Evolutionary conservation across 306 rosid genomes (phyloP).

Genomic region (Notholithocarpus densiflorus): DNA sequence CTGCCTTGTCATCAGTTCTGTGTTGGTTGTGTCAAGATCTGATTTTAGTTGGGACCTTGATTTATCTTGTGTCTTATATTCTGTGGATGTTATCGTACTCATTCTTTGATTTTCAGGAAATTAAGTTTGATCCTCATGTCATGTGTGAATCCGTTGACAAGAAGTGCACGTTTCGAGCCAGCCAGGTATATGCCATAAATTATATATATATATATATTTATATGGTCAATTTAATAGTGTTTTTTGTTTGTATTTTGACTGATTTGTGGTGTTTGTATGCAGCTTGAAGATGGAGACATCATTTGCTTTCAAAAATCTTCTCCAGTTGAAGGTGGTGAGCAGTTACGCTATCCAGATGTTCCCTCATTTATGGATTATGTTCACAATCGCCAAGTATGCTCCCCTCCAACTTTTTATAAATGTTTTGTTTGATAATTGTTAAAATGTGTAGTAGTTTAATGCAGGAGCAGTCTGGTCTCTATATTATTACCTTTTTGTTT

Average conservation of each 20-base stretch:
- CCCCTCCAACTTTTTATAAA: conserved; percentile 1
- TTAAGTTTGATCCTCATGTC: conserved; percentile 90
- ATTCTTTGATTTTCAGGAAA: conserved; percentile 56
- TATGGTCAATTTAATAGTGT: neutral
- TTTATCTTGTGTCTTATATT: neutral
- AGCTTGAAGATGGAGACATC: conserved; percentile 98
- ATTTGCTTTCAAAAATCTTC: conserved; percentile 79
- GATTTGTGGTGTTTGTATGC: conserved; percentile 23
- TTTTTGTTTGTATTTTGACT: conserved; percentile 1
- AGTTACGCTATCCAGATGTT: conserved; percentile 74
- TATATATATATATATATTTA: neutral
- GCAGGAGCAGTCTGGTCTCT: neutral
- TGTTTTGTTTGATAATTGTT: neutral
- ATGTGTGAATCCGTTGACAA: conserved; percentile 97
- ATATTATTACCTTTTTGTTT: neutral
- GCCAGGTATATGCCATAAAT: conserved; percentile 60
- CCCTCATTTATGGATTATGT: conserved; percentile 94
- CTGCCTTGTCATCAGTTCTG: neutral
- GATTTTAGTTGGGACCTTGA: neutral
- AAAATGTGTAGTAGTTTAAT: neutral
- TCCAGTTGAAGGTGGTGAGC: conserved; percentile 46
- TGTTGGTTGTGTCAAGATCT: neutral
- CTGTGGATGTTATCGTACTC: conserved; percentile 11
- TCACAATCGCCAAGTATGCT: conserved; percentile 83
- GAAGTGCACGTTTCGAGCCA: conserved; percentile 72